Conservation (phyloP, 495 filamentous ascomycete species). For the Aspergillus nanangensis region DNA sequence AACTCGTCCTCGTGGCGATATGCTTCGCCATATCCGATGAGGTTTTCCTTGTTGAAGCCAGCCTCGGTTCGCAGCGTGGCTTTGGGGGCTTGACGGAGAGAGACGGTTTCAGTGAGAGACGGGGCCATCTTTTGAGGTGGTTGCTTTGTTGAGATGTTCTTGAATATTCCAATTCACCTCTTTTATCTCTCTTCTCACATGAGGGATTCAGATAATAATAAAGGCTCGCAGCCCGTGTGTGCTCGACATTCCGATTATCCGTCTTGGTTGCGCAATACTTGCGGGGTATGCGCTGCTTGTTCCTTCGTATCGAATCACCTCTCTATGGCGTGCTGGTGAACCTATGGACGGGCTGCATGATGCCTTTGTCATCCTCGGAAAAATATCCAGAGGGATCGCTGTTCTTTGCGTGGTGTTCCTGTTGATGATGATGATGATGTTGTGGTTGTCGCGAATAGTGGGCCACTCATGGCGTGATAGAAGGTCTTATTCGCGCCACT, state of each 20-base stretch:
- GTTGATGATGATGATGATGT: neutral
- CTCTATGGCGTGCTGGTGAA: too few species aligned
- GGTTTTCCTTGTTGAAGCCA: constrained; percentile 60
- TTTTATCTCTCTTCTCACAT: too few species aligned
- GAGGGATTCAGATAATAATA: too few species aligned
- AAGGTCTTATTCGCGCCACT: constrained; percentile 12
- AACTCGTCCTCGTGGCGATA: constrained; percentile 38
- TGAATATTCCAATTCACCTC: too few species aligned
- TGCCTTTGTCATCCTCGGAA: too few species aligned
- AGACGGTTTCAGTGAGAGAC: constrained; percentile 43
- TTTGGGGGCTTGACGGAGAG: constrained; percentile 29
- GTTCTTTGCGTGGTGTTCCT: too few species aligned
- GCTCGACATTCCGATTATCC: constrained; percentile 13
- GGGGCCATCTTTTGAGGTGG: constrained; percentile 47
- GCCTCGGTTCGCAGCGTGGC: constrained; percentile 33
- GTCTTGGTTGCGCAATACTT: constrained; percentile 18
- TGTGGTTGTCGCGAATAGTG: too few species aligned
- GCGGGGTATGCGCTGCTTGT: constrained; percentile 20
- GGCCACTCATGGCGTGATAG: constrained; percentile 20
- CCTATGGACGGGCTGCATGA: too few species aligned
- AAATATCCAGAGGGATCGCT: too few species aligned
- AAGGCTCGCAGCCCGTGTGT: too few species aligned
- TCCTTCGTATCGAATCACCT: too few species aligned
- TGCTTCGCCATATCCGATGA: constrained; percentile 45
- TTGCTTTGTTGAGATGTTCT: neutral